These are phyloP conservation scores for Perkinsus marinus DNA, from an alignment of 169 alveolate genomes.

Conservation along the genomic window DNA sequence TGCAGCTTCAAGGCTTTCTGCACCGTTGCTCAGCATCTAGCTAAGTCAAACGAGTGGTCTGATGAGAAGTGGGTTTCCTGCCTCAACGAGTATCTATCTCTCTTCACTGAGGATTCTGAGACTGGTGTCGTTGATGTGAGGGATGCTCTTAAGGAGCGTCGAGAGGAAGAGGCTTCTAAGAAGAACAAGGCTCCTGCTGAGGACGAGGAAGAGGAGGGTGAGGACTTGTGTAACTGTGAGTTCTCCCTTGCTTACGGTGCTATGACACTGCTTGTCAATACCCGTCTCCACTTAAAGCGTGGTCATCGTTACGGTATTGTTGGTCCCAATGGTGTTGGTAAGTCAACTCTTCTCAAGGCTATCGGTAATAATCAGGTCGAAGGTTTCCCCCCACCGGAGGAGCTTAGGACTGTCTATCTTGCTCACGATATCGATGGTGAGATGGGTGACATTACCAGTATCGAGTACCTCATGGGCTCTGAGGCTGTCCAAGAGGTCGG, in stretches of 20 bases:
- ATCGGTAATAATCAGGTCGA: neutral
- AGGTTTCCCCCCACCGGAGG: neutral
- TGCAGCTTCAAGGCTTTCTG: neutral
- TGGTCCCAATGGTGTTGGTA: neutral
- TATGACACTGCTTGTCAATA: conserved; percentile 21
- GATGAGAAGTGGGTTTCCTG: neutral
- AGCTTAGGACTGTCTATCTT: neutral
- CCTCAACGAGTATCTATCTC: neutral
- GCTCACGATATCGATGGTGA: neutral
- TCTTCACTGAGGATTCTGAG: neutral
- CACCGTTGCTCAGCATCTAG: neutral
- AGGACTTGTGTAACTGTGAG: conserved; percentile 22
- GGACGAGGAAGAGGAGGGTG: conserved; percentile 17
- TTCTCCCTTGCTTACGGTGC: conserved; percentile 33
- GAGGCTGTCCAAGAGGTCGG: neutral
- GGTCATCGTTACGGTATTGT: conserved; percentile 6
- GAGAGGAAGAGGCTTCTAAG: conserved; percentile 7
- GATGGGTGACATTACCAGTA: neutral
- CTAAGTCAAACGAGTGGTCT: neutral
- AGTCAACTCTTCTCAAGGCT: neutral
- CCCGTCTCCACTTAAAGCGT: conserved; percentile 27
- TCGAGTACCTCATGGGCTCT: neutral
- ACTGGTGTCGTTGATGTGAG: neutral
- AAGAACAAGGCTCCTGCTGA: conserved; percentile 19
- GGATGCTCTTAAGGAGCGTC: neutral